Evolutionary conservation across 495 filamentous ascomycete species (phyloP), one percentile per base, ranked within the genome.

Genomic region (Neurospora sp.): DNA sequence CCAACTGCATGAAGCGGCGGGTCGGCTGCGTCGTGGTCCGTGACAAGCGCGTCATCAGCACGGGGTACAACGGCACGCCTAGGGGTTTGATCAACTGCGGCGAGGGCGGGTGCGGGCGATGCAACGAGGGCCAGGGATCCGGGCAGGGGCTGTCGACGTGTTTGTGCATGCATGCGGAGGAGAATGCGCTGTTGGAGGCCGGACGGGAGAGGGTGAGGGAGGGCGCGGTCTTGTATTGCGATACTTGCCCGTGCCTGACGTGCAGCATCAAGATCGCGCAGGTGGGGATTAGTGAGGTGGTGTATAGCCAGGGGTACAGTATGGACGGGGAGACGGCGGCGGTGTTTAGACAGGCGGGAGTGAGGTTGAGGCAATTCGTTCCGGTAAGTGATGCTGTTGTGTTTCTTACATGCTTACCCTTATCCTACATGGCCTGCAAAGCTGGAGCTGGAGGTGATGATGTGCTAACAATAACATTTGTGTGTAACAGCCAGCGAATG

Each of bases 201-300:
- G 96, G 96, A 1, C 86, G 95, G 74, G 96, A 98, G 81, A 85
- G 96, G 27, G 92, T 99, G 75, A 86, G 93, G 42, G 89, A 91
- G 69, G 89, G 78, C 88, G 91, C 92, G 14, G 91, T 91, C 71
- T 84, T 99, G 39, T 99, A 99, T 79, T 98, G 96, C 78, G 93
- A 98, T 79, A 99, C 96, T 80, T 98, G 96, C 77, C 96, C 96
- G 14, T 99, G 96, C 76, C 85, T 98, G 84, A 99, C 96, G n/a
- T 99, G 96, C 80, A 95, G 92, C 75, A 94, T 98, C 83, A 99
- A 99, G 81, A 98, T 99, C 77, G 90, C 92, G 9, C 96, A 99
- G 82, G 93, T 98, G 35, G 96, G 96, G 0, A 97, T 99, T 40
- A 89, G 86, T 31, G 96, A 99, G 84, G 96, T 99, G 37, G 96